These are phyloP conservation scores for Trichoderma arundinaceum DNA, from an alignment of 2,329 filamentous ascomycete species.

Conservation along the genomic window DNA sequence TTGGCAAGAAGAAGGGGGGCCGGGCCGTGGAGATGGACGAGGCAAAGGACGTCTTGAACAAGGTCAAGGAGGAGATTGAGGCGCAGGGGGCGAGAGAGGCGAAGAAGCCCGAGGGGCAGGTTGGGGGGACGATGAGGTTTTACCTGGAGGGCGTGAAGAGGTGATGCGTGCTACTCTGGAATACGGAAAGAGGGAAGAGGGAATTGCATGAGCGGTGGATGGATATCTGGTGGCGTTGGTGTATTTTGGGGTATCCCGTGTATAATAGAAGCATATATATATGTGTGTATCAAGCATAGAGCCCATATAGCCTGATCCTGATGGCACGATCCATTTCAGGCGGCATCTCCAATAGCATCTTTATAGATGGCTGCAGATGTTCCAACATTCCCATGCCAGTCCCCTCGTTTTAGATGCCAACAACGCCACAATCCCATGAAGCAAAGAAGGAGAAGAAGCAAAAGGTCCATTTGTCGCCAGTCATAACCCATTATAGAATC, in stretches of 20 bases:
- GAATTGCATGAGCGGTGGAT: neutral
- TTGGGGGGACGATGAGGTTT: slow-evolving; percentile 52
- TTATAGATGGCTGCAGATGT: neutral
- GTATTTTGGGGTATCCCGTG: slow-evolving; percentile 21
- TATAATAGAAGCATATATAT: slow-evolving; percentile 18
- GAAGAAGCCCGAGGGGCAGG: slow-evolving; percentile 52
- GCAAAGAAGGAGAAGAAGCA: neutral
- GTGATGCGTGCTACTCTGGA: neutral
- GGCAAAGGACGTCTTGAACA: slow-evolving; percentile 60
- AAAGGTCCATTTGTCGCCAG: slow-evolving; percentile 1
- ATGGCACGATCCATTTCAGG: slow-evolving; percentile 34
- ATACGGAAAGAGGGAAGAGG: no score
- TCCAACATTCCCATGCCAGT: neutral
- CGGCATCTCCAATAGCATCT: neutral
- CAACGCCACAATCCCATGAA: slow-evolving; percentile 21
- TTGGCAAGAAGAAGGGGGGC: slow-evolving; percentile 69
- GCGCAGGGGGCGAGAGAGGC: slow-evolving; percentile 50
- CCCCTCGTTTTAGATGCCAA: slow-evolving; percentile 4
- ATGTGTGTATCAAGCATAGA: slow-evolving; percentile 17
- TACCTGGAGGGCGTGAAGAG: slow-evolving; percentile 47
- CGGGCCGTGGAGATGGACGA: slow-evolving; percentile 65
- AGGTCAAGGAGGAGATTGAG: slow-evolving; percentile 45
- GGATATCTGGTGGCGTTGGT: neutral
- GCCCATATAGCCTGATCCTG: slow-evolving; percentile 19
- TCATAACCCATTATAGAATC: slow-evolving; percentile 40